Evolutionary conservation across 257 asterid genomes (phyloP), one percentile per base, ranked within the genome.

Genomic region (Ilex aquifolium): DNA sequence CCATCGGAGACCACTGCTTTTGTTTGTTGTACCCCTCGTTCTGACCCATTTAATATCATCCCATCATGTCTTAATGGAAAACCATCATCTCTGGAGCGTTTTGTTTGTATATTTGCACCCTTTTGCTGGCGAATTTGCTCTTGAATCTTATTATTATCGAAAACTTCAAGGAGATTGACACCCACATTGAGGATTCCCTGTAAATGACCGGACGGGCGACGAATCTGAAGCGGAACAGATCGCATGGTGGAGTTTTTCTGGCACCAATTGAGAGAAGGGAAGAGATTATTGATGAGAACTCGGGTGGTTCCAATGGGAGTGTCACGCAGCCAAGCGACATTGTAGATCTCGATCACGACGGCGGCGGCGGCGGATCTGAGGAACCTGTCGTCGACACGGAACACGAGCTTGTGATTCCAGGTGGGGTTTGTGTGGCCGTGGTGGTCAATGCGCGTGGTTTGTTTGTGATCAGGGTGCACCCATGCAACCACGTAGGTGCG

Each of bases 261-360:
- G 13, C 16, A 4, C 56, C 16, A 14, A 51, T 29, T 30, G 21
- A 77, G 69, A 21, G 87, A 84, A 2, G 87, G 91, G 2, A 82
- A 80, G 42, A 91, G 59, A 17, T 59, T 74, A 64, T 66, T 70
- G 74, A 91, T 52, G 61, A 57, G 48, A 57, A 91, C 80, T 11
- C 69, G 78, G 3, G 95, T 62, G 8, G 92, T 86, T 61, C 98
- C 98, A 9, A 91, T 77, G 10, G 96, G 98, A 27, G 84, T 83
- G 66, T 88, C 95, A 0, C 98, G 85, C 36, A 91, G 66, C 95
- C 96, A 86, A 0, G 95, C 90, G 13, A 88, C 84, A 14, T 88
- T 91, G 58, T 76, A 91, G 76, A 91, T 85, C 69, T 84, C 96
- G 15, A 91, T 70, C 1, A 76, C 82, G 17, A 91, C 40, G 2